A percentile compares a stretch with the other conserved stretches of the same genome.
Conservation (phyloP, 169 alveolate species). For the Babesia bigemina region DNA sequence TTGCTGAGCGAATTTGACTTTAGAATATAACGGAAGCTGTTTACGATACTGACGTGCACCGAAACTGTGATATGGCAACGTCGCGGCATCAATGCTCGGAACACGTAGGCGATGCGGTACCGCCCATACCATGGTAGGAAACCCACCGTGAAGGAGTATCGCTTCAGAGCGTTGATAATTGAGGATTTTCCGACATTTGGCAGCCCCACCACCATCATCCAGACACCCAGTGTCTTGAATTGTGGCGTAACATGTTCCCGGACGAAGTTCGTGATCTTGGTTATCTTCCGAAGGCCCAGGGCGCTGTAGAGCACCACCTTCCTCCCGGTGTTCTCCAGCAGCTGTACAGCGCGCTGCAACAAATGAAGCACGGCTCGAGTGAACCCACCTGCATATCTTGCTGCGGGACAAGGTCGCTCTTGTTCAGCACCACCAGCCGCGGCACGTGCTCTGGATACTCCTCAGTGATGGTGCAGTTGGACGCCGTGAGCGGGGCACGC, state of each 20-base stretch:
- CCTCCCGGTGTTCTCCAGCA: constrained; percentile 53
- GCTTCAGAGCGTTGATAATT: constrained; percentile 55
- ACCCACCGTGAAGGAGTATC: constrained; percentile 57
- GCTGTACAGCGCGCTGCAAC: constrained; percentile 46
- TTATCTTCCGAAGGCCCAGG: constrained; percentile 33
- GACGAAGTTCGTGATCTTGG: constrained; percentile 49
- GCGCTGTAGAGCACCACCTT: constrained; percentile 50
- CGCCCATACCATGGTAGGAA: no score
- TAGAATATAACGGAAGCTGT: no score
- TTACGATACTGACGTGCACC: no score
- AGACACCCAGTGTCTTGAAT: constrained; percentile 57
- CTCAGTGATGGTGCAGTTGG: constrained; percentile 43
- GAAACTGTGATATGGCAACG: no score
- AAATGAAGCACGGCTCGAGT: not conserved
- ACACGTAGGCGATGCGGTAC: no score
- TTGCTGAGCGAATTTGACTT: constrained; percentile 3
- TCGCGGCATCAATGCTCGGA: not conserved
- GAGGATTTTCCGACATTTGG: constrained; percentile 72
- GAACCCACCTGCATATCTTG: constrained; percentile 35
- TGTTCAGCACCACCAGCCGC: constrained; percentile 58
- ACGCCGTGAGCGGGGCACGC: constrained; percentile 67
- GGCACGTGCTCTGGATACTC: constrained; percentile 50
- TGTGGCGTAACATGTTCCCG: constrained; percentile 20
- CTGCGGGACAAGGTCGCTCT: constrained; percentile 55
- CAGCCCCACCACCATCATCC: constrained; percentile 67